Base-by-base conservation (phyloP, 2,329 filamentous ascomycete genomes). In the Boeremia lycopersici region DNA sequence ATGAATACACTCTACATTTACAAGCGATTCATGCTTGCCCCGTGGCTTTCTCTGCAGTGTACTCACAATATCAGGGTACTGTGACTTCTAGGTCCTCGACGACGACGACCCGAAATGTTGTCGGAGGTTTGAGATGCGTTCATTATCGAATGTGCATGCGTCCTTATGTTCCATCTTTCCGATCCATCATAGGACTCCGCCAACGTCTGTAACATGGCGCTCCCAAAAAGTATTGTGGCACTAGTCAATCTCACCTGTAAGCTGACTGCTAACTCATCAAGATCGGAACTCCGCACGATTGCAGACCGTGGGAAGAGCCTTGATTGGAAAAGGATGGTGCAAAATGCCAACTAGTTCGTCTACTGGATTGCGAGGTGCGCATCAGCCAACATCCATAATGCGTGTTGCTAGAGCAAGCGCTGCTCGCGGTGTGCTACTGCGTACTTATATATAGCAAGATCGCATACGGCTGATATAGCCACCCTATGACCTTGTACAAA, bases 31-130 rank as follows among this genome's bases (percentile, higher is more conserved):
- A 26, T 4, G 25, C 2, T 29, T 26, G 13, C 4, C 7, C 6
- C 13, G 15, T 30, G 12, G n/a, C 26, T 30, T 11, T 19, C 28
- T 36, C 26, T 13, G 38, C 13, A 23, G 13, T 13, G n/a, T 26
- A 6, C 11, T 23, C 7, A 6, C 4, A 39, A 7, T 7, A 6
- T 55, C 40, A 55, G 17, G 38, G 28, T 12, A 59, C 59, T 36
- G 64, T 65, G 31, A 53, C 34, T 33, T 28, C 57, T 1, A 58
- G 59, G 17, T 56, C 55, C 54, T 62, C 63, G 4, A 60, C 55
- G 15, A 59, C 55, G n/a, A 67, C 29, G 7, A 50, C 48, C 19
- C 48, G 59, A n/a, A 64, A 36, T 15, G 49, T 58, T 28, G 23
- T 40, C 6, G 11, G 19, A 23, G 19, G 19, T 2, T 23, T 23